Percentiles rank a stretch among this genome's conserved stretches.
Conservation (phyloP, 352 stramenopile genomes). For the Nothophytophthora sp. region DNA sequence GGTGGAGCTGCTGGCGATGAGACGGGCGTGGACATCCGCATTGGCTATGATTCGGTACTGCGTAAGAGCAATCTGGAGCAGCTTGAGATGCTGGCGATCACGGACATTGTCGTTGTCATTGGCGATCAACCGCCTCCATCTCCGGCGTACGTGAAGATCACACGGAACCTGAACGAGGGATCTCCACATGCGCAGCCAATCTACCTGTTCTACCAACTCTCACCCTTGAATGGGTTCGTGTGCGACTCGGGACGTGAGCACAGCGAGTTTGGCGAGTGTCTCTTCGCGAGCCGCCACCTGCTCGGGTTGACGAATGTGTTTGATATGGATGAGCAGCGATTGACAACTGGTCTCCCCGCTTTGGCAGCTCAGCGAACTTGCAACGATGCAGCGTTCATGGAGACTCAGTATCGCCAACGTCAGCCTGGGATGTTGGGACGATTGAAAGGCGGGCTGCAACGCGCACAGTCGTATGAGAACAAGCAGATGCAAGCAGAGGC, state of each 20-base stretch:
- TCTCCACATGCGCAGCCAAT: constrained; percentile 24
- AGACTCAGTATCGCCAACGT: constrained; percentile 45
- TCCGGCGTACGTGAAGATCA: constrained; percentile 49
- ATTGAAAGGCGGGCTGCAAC: constrained; percentile 48
- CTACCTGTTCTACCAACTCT: constrained; percentile 59
- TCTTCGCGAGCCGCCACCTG: constrained; percentile 59
- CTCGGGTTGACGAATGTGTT: constrained; percentile 8
- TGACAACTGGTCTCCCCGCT: constrained; percentile 16
- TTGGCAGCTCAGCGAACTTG: constrained; percentile 14
- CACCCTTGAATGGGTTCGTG: constrained; percentile 56
- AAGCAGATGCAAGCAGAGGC: constrained; percentile 68
- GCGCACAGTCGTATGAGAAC: constrained; percentile 66
- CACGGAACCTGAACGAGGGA: constrained; percentile 56
- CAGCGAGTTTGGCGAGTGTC: constrained; percentile 66
- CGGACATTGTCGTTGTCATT: constrained; percentile 50
- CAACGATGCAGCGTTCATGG: constrained; percentile 35
- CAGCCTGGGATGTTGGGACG: constrained; percentile 48
- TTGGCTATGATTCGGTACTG: constrained; percentile 38
- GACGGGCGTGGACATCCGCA: constrained; percentile 21
- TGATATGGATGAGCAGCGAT: constrained; percentile 28
- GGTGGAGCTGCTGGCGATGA: constrained; percentile 20
- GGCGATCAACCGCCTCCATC: constrained; percentile 31
- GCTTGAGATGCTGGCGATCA: constrained; percentile 51
- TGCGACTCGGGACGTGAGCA: constrained; percentile 45
- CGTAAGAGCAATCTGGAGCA: constrained; percentile 28